phyloP scores from a whole-genome alignment of 2,329 filamentous ascomycete genomes.

The Colletotrichum viniferum region DNA sequence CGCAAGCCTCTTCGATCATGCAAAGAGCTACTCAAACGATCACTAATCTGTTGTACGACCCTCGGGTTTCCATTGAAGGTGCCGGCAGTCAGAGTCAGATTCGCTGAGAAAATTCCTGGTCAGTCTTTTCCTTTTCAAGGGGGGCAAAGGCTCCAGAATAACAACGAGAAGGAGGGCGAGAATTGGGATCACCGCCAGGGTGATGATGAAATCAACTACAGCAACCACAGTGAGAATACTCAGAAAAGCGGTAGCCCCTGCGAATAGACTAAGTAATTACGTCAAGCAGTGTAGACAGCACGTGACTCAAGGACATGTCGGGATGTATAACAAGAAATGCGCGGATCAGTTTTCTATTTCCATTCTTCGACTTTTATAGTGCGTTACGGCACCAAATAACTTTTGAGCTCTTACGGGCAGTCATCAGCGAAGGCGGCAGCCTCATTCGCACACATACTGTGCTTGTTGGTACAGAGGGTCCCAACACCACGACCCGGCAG shows the following conservation, averaged over 20 bases:
- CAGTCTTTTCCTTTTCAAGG: neutral
- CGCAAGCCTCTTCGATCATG: no score
- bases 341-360: no score
- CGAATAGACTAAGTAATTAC: no score
- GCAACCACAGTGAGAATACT: no score
- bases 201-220: neutral
- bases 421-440: no score
- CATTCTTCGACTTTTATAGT: no score
- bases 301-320: no score
- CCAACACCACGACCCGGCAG: neutral
- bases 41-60: neutral
- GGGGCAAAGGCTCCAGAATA: neutral
- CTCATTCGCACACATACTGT: no score
- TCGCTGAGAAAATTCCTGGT: neutral
- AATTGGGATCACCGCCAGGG: neutral
- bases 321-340: no score
- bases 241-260: no score
- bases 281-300: no score
- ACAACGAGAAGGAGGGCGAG: neutral
- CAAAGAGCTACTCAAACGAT: neutral
- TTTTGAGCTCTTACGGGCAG: neutral
- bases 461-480: fast-evolving
- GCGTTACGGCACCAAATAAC: no score
- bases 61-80: neutral
- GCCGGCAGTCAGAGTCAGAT: neutral